Base-by-base conservation (phyloP, 208 protist genomes). In the Wallacemonas rigidus region DNA sequence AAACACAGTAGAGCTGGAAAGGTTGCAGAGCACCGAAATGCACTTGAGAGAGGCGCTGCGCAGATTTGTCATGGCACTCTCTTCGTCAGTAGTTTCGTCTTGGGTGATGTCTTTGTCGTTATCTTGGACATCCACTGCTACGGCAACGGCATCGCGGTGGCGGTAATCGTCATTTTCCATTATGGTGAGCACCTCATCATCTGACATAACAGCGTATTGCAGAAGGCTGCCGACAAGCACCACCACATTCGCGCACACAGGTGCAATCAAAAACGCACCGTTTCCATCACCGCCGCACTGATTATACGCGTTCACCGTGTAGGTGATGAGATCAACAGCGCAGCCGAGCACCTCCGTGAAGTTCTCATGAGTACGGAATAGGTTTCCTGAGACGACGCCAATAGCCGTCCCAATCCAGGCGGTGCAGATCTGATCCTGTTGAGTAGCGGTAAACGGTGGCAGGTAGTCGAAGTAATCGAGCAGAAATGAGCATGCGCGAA, bases 401-500 rank as follows among this genome's bases (percentile, higher is more conserved):
- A 88, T 76, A 14, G 87, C 83, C 48, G 77, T 76, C 17, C 50
- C 56, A 55, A 92, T 77, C 87, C 91, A 96, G 35, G 60, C 81
- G 15, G 79, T 48, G 8, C 75, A 38, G 15, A 92, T 75, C 8
- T 74, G 75, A 8, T 63, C 54, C 64, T 77, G 77, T 43, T 88
- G 79, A 17, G 60, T 47, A 54, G 79, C 69, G 12, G 69, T 61
- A 15, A 92, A 69, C 41, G 72, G 70, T 2, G 58, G 67, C 67
- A 94, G 89, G 61, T 91, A 94, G 35, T 92, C 85, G 44, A 94
- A 91, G 72, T 96, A 96, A 56, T 96, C 92, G 44, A 96, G 75
- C 61, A 96, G 67, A 64, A 96, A 80, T 15, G 67, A 50, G 67
- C 89, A 94, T 14, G 88, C 83, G 38, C 89, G 87, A 41, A 93